Percentiles rank a stretch among this genome's conserved stretches.
phyloP scores from a whole-genome alignment of 2,329 filamentous ascomycete species.

The Fusarium foetens region DNA sequence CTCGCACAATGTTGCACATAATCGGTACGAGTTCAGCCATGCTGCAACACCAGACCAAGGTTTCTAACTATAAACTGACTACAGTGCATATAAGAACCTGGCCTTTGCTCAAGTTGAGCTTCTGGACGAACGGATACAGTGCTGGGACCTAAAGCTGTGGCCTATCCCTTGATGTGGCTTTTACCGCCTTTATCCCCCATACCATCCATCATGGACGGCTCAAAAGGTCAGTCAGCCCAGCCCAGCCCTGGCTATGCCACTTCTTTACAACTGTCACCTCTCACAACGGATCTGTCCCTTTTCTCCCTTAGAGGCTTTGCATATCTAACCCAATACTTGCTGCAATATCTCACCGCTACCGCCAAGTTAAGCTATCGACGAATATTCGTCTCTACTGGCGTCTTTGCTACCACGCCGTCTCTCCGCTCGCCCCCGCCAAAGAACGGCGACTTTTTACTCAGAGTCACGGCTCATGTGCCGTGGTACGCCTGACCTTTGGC shows the following conservation, averaged over 20 bases:
- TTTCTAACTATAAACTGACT: background rate
- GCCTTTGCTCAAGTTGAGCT: background rate
- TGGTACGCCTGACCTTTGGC: conserved; percentile 33
- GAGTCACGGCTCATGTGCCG: conserved; percentile 32
- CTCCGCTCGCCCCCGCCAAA: conserved; percentile 23
- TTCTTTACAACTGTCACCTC: background rate
- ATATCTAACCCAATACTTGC: background rate
- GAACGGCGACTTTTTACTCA: conserved; percentile 23
- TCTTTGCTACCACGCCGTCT: conserved; percentile 4
- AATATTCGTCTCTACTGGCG: conserved; percentile 7
- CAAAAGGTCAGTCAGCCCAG: conserved; percentile 6
- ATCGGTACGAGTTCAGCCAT: background rate
- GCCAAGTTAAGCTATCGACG: background rate
- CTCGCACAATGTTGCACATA: conserved; percentile 18
- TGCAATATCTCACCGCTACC: conserved; percentile 9
- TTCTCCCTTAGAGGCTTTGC: background rate
- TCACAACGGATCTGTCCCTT: background rate
- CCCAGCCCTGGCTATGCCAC: background rate
- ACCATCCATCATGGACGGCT: background rate
- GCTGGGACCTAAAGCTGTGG: background rate
- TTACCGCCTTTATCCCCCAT: conserved; percentile 2
- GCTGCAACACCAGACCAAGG: background rate
- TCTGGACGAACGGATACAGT: background rate
- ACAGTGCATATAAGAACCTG: background rate
- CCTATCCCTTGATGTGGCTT: conserved; percentile 14